Evolutionary conservation across 1,284 basidiomycete genomes (phyloP), one percentile per base, ranked within the genome.

Genomic region (Apiotrichum veenhuisii): DNA sequence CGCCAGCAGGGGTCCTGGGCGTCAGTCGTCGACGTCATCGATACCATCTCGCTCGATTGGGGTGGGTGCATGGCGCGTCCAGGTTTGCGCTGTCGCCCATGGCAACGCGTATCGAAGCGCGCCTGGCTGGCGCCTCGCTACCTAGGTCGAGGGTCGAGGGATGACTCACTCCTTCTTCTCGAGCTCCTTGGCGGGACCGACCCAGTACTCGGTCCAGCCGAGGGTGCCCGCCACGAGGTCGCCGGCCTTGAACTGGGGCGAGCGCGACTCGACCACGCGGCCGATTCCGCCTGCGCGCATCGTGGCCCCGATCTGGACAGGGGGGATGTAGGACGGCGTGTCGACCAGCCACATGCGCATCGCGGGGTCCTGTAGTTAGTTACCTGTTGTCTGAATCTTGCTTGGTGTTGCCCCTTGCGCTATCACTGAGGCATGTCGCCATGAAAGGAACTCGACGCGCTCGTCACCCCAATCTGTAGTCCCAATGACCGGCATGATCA

Each of bases 301-400:
- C 26, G 85, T 84, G 72, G 86, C 88, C 25, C 88, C 88, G 59
- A 94, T 87, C 74, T 89, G 78, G 12, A 94, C 89, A 10, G 80
- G 80, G 4, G 76, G 75, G 34, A 81, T 66, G 64, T 81, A 81
- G 25, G 70, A 85, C 50, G 87, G 81, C 20, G 68, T 72, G 69
- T 91, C 87, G 58, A 82, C 83, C 51, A 95, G 69, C 82, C 87
- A 94, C 12, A 84, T 86, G 36, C 91, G 83, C 89, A 92, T 91
- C 1, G 88, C 88, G 34, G 90, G 88, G 68, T 92, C 90, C 71
- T 72, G 55, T n/a, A 5, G 20, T 49, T 25, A 40, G 48, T 22
- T 18, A 2, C 37, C 4, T 37, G 36, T 14, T 37, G 4, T n/a
- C n/a, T n/a, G n/a, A n/a, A n/a, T n/a, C n/a, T n/a, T n/a, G n/a